These are phyloP conservation scores for Coffea humblotiana DNA, from an alignment of 305 asterid species.

Conservation along the genomic window DNA sequence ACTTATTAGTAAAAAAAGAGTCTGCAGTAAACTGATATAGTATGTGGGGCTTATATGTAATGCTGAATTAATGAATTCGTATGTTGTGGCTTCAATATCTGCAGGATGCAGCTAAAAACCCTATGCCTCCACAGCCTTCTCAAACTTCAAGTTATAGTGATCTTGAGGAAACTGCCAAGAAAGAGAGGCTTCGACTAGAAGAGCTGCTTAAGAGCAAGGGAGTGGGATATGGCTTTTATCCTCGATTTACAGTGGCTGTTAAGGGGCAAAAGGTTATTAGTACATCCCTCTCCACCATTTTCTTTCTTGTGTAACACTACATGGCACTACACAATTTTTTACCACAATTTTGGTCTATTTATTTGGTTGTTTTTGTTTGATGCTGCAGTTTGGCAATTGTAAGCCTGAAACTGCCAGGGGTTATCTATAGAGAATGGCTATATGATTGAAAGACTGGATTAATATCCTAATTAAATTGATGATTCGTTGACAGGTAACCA, in stretches of 20 bases:
- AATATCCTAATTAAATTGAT: neutral
- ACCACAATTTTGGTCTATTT: neutral
- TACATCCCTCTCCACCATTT: neutral
- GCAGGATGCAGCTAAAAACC: constrained; percentile 29
- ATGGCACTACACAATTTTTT: neutral
- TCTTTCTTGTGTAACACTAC: constrained; percentile 7
- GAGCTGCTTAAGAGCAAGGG: constrained; percentile 71
- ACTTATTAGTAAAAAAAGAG: neutral
- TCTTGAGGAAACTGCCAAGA: constrained; percentile 73
- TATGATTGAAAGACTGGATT: neutral
- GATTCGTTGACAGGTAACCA: constrained; percentile 48
- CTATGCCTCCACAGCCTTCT: constrained; percentile 41
- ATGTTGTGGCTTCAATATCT: constrained; percentile 20
- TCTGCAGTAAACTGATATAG: neutral
- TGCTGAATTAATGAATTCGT: neutral
- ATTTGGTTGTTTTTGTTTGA: neutral
- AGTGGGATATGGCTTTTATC: constrained; percentile 55
- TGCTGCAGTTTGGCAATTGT: neutral
- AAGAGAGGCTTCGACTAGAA: constrained; percentile 60
- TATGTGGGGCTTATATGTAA: neutral
- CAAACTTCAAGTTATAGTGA: constrained; percentile 44
- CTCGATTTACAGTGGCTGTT: constrained; percentile 72
- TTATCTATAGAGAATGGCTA: neutral
- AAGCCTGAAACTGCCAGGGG: neutral
- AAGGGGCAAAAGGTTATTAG: constrained; percentile 79